Percentiles rank a stretch among this genome's conserved stretches.
These are phyloP conservation scores for Fagopyrum tataricum DNA, from an alignment of 148 eudicot species.

Conservation along the genomic window DNA sequence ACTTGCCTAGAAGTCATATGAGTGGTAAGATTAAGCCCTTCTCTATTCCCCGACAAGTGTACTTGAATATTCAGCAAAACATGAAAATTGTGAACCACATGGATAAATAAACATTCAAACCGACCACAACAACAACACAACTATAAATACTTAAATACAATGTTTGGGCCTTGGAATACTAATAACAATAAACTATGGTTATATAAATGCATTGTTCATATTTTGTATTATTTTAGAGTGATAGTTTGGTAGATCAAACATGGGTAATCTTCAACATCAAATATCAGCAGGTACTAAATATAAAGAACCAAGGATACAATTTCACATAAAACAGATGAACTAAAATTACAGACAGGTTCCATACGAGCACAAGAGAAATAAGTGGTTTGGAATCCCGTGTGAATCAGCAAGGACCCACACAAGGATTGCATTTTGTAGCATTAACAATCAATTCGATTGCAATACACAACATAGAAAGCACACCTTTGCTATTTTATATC, in stretches of 20 bases:
- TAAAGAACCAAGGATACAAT: background rate
- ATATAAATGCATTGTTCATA: background rate
- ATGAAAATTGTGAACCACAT: background rate
- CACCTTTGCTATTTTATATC: background rate
- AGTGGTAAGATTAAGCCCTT: slow-evolving; percentile 68
- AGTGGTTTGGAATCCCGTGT: too few species aligned
- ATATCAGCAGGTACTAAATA: background rate
- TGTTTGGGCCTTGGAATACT: background rate
- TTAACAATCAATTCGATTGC: background rate
- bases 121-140: background rate
- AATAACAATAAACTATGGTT: background rate
- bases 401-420: too few species aligned
- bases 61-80: slow-evolving; percentile 48
- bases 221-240: background rate
- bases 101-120: background rate
- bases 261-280: background rate
- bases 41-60: slow-evolving; percentile 69
- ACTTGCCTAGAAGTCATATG: slow-evolving; percentile 62
- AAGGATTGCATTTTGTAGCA: slow-evolving; percentile 49
- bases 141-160: too few species aligned
- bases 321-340: background rate
- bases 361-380: too few species aligned
- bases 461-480: background rate
- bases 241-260: background rate
- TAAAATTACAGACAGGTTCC: too few species aligned